Base-by-base conservation (phyloP, 768 basidiomycete genomes). In the Kwoniella pini region DNA sequence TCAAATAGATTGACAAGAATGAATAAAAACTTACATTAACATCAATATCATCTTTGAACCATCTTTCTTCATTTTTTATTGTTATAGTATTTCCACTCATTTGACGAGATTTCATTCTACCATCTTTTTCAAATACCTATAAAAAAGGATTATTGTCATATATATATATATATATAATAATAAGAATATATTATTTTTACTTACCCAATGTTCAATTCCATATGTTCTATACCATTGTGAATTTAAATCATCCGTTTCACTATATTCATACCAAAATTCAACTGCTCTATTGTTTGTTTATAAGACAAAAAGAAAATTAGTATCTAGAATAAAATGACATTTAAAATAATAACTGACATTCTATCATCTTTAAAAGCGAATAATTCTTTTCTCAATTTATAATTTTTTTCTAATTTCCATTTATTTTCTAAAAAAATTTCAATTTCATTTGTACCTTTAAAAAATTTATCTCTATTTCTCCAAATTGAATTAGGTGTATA, bases 71-170 rank as follows among this genome's bases (percentile, higher is more conserved):
- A 5, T 80, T 77, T 26, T 28, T 45, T 62, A 86, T 84, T 26
- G 79, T 38, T 4, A 85, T 76, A 31, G 75, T 74, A 57, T 77
- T 75, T 0, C 76, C 76, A n/a, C 64, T 64, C 76, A 77, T 77
- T 77, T 83, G 83, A n/a, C 85, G 79, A 63, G 83, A 83, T 53
- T 76, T 70, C 84, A 85, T 86, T 31, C 81, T 75, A 0, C 85
- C 85, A 45, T 81, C 80, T 6, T 76, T 65, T 0, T 71, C 81
- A 63, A 83, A 86, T 4, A 61, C 59, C 59, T 61, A 19, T 4
- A 21, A 28, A 10, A 13, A n/a, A n/a, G n/a, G n/a, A n/a, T n/a
- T n/a, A n/a, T n/a, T n/a, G n/a, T n/a, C n/a, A n/a, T n/a, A n/a
- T n/a, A n/a, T n/a, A n/a, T n/a, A n/a, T n/a, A n/a, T n/a, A n/a